phyloP scores from a whole-genome alignment of 1,284 basidiomycete species.

The Ustilago hordei region DNA sequence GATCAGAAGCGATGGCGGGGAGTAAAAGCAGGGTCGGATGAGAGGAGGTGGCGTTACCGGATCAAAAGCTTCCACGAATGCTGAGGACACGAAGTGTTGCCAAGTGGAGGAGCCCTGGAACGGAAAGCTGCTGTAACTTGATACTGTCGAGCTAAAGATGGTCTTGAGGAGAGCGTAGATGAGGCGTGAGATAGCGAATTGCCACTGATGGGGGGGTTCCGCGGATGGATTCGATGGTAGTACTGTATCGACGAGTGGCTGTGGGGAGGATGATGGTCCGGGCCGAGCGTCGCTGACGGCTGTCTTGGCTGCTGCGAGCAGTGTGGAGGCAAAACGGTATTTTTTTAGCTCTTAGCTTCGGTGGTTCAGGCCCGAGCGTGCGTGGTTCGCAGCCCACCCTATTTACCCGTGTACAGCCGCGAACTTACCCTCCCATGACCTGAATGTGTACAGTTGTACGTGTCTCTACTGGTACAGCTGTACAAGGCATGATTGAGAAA shows the following conservation, averaged over 20 bases:
- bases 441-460: not conserved
- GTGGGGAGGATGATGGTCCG: constrained; percentile 2
- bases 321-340: not conserved
- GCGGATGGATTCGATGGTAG: not conserved
- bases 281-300: constrained; percentile 1
- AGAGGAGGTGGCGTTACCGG: not conserved
- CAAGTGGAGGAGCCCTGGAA: not conserved
- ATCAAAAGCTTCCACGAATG: not conserved
- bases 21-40: not conserved
- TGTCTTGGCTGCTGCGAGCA: not conserved
- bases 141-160: not conserved
- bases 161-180: not conserved
- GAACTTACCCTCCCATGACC: not conserved
- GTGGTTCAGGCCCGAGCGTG: constrained; percentile 9
- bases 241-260: not conserved
- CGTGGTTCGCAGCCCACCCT: constrained; percentile 7
- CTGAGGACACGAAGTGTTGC: not conserved
- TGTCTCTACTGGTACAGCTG: too few relatives aligned
- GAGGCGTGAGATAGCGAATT: not conserved
- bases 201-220: not conserved
- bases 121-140: not conserved
- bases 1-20: not conserved
- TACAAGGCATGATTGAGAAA: not conserved
- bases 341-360: not conserved
- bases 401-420: not conserved